A percentile compares a stretch with the other conserved stretches of the same genome.
These are phyloP conservation scores for Cercospora brassicicola DNA, from an alignment of 2,329 filamentous ascomycete genomes.

Conservation along the genomic window DNA sequence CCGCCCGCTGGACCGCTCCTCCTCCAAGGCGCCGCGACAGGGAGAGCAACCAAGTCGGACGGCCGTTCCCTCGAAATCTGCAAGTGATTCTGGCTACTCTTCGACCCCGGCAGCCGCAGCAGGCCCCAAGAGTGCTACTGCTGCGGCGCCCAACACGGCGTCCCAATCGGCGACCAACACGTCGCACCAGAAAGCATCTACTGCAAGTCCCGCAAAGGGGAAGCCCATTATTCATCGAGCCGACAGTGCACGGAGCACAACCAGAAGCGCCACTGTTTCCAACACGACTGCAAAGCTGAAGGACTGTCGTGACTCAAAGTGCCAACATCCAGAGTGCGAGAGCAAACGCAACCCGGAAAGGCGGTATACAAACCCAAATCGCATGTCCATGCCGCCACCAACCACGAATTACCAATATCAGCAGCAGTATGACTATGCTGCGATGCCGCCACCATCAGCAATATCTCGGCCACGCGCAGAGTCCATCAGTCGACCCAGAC, in stretches of 20 bases:
- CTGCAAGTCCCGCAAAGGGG: slow-evolving; percentile 19
- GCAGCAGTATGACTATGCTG: slow-evolving; percentile 25
- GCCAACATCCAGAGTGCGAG: slow-evolving; percentile 40
- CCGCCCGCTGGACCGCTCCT: slow-evolving; percentile 24
- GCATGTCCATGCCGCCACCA: slow-evolving; percentile 16
- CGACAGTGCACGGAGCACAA: slow-evolving; percentile 49
- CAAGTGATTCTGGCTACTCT: slow-evolving; percentile 64
- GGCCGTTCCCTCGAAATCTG: slow-evolving; percentile 43
- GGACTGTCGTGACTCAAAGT: slow-evolving; percentile 50
- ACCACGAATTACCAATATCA: slow-evolving; percentile 19
- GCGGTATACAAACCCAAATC: slow-evolving; percentile 26
- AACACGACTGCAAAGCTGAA: slow-evolving; percentile 1
- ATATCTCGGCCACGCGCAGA: slow-evolving; percentile 21
- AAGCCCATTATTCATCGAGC: slow-evolving; percentile 32
- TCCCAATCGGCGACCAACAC: slow-evolving; percentile 8
- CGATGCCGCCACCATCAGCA: slow-evolving; percentile 23
- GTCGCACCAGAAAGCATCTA: slow-evolving; percentile 11
- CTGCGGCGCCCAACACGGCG: slow-evolving; percentile 12
- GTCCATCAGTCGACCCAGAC: slow-evolving; percentile 24
- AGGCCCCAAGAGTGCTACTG: slow-evolving; percentile 10
- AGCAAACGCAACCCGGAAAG: slow-evolving; percentile 27
- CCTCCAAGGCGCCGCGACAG: slow-evolving; percentile 36
- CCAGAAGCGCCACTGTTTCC: slow-evolving; percentile 28
- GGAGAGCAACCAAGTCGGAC: slow-evolving; percentile 31
- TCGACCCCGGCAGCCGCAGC: slow-evolving; percentile 39